Evolutionary conservation across 805 yeast genomes (phyloP).

Genomic region (Cyberlindnera subsufficiens): DNA sequence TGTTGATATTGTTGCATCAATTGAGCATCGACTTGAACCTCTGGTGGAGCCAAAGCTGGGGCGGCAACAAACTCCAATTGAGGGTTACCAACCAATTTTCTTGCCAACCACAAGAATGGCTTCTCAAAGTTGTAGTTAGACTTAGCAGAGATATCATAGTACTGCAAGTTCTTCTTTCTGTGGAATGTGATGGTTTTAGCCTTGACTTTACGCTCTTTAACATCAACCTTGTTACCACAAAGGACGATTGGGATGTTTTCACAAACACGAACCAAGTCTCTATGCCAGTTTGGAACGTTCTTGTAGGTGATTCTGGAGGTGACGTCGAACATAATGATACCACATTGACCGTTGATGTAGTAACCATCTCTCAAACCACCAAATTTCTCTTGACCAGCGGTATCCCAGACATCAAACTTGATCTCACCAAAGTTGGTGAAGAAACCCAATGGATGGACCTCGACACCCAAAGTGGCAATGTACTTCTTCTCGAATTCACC

Average conservation of each 20-base stretch:
- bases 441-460: conserved; percentile 97
- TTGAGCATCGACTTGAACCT: conserved; percentile 93
- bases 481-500: conserved; percentile 99
- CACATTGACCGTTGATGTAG: conserved; percentile 99
- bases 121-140: conserved; percentile 99
- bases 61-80: conserved; percentile 98
- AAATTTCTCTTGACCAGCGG: conserved; percentile 99
- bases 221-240: conserved; percentile 99
- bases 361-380: conserved; percentile 99
- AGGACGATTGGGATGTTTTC: conserved; percentile 98
- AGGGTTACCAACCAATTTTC: conserved; percentile 98
- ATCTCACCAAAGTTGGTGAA: conserved; percentile 98
- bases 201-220: conserved; percentile 99
- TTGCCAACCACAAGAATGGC: conserved; percentile 99
- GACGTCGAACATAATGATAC: conserved; percentile 99
- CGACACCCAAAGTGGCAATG: conserved; percentile 99
- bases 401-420: conserved; percentile 99
- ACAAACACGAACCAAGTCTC: conserved; percentile 99
- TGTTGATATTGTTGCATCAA: conserved; percentile 98
- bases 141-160: conserved; percentile 99
- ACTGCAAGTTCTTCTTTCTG: conserved; percentile 99
- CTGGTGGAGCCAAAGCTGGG: conserved; percentile 99
- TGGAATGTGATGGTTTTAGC: conserved; percentile 99
- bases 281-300: conserved; percentile 99
- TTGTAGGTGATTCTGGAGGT: conserved; percentile 99